phyloP scores from a whole-genome alignment of 2,329 filamentous ascomycete genomes.

The Colletotrichum sp. region DNA sequence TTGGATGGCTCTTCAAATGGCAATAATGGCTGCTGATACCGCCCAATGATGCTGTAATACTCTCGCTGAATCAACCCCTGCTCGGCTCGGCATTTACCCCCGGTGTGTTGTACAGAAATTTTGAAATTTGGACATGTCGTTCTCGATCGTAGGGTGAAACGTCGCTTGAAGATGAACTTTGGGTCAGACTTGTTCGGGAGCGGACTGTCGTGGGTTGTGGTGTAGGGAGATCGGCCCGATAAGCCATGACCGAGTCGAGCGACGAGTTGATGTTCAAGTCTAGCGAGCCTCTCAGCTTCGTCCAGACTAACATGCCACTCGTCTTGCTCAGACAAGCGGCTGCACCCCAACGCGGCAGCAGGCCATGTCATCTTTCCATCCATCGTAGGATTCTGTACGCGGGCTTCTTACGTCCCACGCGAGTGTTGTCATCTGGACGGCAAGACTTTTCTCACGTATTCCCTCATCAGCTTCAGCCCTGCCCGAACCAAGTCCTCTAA shows the following conservation, averaged over 20 bases:
- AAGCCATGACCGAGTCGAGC: neutral
- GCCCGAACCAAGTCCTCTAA: constrained; percentile 77
- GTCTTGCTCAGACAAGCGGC: neutral
- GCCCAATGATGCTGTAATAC: neutral
- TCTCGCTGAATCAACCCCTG: neutral
- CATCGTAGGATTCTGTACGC: neutral
- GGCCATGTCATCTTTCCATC: neutral
- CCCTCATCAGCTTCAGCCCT: constrained; percentile 59
- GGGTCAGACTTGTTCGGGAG: neutral
- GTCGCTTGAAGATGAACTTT: neutral
- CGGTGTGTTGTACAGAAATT: neutral
- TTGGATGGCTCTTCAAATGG: neutral
- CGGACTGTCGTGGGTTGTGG: neutral
- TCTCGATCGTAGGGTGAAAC: neutral
- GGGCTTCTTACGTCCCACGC: neutral
- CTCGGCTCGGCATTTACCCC: neutral
- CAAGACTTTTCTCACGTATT: constrained; percentile 64
- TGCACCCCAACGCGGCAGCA: neutral
- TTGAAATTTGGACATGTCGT: neutral
- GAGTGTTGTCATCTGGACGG: constrained; percentile 56
- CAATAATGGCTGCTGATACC: neutral
- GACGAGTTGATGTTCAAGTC: neutral
- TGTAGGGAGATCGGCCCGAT: neutral
- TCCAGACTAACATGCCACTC: neutral
- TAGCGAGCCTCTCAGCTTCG: neutral